Conservation (phyloP, 2,329 filamentous ascomycete species). For the Stagonosporopsis cucurbitacearum region DNA sequence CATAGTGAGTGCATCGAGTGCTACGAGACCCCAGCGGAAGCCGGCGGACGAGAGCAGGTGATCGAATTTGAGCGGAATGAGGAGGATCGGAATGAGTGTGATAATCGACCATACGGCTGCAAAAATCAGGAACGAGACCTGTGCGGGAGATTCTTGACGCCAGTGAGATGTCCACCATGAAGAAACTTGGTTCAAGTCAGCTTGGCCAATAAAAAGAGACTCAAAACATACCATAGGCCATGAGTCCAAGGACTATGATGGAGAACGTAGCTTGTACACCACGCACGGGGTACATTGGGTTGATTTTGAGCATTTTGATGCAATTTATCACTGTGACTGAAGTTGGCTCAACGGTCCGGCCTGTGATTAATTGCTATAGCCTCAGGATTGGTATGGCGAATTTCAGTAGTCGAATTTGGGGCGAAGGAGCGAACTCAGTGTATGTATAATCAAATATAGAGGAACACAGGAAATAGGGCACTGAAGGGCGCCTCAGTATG, state of each 20-base stretch:
- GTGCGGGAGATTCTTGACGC: constrained; percentile 59
- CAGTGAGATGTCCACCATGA: constrained; percentile 61
- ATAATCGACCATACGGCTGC: constrained; percentile 74
- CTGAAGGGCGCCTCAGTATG: constrained; percentile 11
- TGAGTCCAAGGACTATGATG: constrained; percentile 76
- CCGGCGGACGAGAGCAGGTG: constrained; percentile 54
- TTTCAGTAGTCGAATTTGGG: not conserved
- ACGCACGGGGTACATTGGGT: constrained; percentile 68
- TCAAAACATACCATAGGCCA: constrained; percentile 68
- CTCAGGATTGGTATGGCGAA: not conserved
- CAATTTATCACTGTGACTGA: not conserved
- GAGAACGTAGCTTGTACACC: constrained; percentile 71
- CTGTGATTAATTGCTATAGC: not conserved
- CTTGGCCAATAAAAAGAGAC: not conserved
- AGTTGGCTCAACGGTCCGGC: not conserved
- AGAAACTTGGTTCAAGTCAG: constrained; percentile 58
- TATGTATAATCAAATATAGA: not conserved
- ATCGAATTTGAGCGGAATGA: constrained; percentile 68
- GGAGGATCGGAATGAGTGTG: constrained; percentile 70
- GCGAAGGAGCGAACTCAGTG: not conserved
- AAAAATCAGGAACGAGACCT: constrained; percentile 82
- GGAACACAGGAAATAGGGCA: not conserved
- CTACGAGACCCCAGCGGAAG: constrained; percentile 66
- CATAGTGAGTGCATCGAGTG: constrained; percentile 73
- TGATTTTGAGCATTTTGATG: constrained; percentile 39